These are phyloP conservation scores for Penicillium macrosclerotiorum DNA, from an alignment of 495 filamentous ascomycete genomes.

Conservation along the genomic window DNA sequence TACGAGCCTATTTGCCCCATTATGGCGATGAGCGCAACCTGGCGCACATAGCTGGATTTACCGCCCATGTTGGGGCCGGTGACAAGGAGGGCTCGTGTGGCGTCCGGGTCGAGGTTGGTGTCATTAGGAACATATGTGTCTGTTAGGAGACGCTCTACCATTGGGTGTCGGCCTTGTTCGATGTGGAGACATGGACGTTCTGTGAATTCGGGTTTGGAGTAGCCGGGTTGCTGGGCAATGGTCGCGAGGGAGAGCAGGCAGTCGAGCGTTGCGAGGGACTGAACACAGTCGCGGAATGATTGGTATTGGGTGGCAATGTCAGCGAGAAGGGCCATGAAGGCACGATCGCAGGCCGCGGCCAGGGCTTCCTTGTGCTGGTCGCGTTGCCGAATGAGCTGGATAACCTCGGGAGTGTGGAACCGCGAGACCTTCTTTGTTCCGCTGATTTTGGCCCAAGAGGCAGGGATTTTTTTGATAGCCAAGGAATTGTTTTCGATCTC, in stretches of 20 bases:
- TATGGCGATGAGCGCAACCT: constrained; percentile 85
- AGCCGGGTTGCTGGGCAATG: constrained; percentile 82
- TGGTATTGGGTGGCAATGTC: constrained; percentile 82
- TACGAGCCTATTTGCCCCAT: constrained; percentile 95
- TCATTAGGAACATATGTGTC: constrained; percentile 91
- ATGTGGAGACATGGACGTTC: constrained; percentile 69
- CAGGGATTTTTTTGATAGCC: constrained; percentile 79
- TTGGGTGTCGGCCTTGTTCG: constrained; percentile 81
- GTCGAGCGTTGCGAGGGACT: constrained; percentile 83
- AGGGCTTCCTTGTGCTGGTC: constrained; percentile 95
- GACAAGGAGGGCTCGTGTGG: constrained; percentile 75
- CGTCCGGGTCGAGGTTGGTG: constrained; percentile 61
- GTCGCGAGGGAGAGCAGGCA: constrained; percentile 83
- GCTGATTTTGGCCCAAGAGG: constrained; percentile 89
- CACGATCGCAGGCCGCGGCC: constrained; percentile 87
- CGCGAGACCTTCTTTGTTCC: constrained; percentile 90
- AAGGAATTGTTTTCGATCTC: constrained; percentile 75
- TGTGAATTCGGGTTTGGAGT: constrained; percentile 80
- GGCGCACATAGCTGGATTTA: constrained; percentile 91
- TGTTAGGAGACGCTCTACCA: constrained; percentile 89
- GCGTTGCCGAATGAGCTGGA: constrained; percentile 76
- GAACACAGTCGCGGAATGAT: constrained; percentile 80
- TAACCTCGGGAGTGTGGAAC: constrained; percentile 92
- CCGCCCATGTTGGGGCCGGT: constrained; percentile 99
- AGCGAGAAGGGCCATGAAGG: constrained; percentile 66